Evolutionary conservation across 2,329 filamentous ascomycete genomes (phyloP), one percentile per base, ranked within the genome.

Genomic region (Trichoderma sp.): DNA sequence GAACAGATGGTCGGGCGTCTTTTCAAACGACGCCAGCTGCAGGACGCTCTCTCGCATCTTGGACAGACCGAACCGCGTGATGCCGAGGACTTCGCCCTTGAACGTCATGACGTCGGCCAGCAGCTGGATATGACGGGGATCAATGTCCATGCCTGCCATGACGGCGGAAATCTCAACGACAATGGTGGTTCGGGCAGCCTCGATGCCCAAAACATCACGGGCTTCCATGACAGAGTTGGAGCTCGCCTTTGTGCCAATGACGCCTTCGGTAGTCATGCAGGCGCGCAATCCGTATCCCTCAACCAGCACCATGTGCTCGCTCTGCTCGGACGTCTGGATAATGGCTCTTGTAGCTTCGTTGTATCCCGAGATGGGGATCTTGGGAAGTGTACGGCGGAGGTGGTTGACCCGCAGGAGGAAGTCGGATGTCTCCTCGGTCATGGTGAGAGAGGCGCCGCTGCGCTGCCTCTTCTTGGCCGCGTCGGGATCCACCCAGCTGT

Each of bases 51-150:
- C 96, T 63, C 96, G 87, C 91, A 97, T 98, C 85, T 98, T 99
- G 68, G 94, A 92, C 30, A 99, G 85, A 63, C 96, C 96, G 79
- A 98, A 98, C 37, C 96, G 91, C 2, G 96, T 99, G 77, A 99
- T 99, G 63, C 96, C 96, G 21, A 97, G 86, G 0, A 99, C 92
- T 74, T 98, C 95, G 61, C 96, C 96, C 83, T 97, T 98, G 86
- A 95, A 98, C 0, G 96, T 98, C 96, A 99, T 99, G 66, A 97
- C 94, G 76, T 99, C 96, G 13, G 96, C 95, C 1, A 99, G 88
- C 21, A 99, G 87, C 78, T 97, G 91, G 94, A 99, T 98, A 82
- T 99, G 96, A 68, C 96, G 92, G 55, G 94, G 95, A 80, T 99
- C 96, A 75, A 99, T 98, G 79, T 89, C 90, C 94, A 99, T 97